These are phyloP conservation scores for Orbilia oligospora DNA, from an alignment of 2,329 filamentous ascomycete species.

Conservation along the genomic window DNA sequence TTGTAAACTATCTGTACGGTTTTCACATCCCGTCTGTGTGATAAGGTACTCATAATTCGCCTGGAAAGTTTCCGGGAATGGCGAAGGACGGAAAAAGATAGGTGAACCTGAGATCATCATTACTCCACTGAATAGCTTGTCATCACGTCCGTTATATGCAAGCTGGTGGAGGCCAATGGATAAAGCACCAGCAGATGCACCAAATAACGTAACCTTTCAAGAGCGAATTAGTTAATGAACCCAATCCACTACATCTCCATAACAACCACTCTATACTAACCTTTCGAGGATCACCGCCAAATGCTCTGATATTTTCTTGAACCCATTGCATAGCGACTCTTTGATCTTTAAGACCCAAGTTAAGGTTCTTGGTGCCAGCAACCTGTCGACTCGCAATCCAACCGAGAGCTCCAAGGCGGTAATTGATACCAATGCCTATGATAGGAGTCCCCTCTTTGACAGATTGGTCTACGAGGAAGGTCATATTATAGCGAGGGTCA, in stretches of 20 bases:
- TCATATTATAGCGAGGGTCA: slow-evolving; percentile 76
- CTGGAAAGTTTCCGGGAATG: slow-evolving; percentile 3
- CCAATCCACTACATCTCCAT: no score
- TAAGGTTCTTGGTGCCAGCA: slow-evolving; percentile 69
- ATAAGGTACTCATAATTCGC: slow-evolving; percentile 72
- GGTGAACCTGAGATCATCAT: slow-evolving; percentile 70
- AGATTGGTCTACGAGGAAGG: slow-evolving; percentile 73
- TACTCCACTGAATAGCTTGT: slow-evolving; percentile 71
- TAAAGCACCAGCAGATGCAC: slow-evolving; percentile 73
- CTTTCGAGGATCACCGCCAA: slow-evolving; percentile 74
- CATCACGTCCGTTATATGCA: slow-evolving; percentile 72
- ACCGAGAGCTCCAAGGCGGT: slow-evolving; percentile 71
- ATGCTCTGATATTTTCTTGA: slow-evolving; percentile 72
- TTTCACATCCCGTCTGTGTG: slow-evolving; percentile 73
- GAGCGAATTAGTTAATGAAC: no score
- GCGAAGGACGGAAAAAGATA: slow-evolving; percentile 62
- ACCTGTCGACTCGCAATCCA: slow-evolving; percentile 71
- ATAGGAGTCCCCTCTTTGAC: slow-evolving; percentile 72
- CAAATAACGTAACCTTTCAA: no score
- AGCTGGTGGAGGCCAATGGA: slow-evolving; percentile 71
- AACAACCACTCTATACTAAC: no score
- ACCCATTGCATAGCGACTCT: slow-evolving; percentile 74
- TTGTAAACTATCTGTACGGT: slow-evolving; percentile 73
- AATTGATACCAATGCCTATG: slow-evolving; percentile 73
- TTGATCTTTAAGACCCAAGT: slow-evolving; percentile 77